Evolutionary conservation across 805 yeast species (phyloP), one percentile per base, ranked within the genome.

Genomic region (Isabelozyma gotoi): DNA sequence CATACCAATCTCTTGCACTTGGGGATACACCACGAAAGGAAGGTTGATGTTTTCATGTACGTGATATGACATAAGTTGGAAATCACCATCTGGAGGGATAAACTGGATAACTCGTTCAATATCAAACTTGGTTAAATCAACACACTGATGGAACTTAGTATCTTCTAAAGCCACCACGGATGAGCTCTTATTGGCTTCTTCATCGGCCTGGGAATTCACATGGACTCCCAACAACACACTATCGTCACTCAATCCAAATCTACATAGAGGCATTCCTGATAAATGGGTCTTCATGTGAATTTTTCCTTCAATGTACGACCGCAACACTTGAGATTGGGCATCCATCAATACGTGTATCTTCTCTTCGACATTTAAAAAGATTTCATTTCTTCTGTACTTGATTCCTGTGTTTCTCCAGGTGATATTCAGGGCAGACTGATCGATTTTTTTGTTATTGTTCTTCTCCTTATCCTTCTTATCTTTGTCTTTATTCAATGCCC

Each of bases 91-190:
- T 1, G 96, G 96, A 2, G 96, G 96, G 10, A 82, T 71, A 50
- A 90, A 89, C 37, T 76, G 79, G 45, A 90, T 84, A 18, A 78
- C 67, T 33, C 85, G 69, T 19, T 84, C 82, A 16, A 72, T 58
- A 47, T 86, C 89, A 61, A 84, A 88, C 51, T 79, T 77, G 45
- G 79, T 78, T 43, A 88, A 69, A 47, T 84, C 81, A 19, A 89
- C 96, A 62, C 96, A 87, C 54, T 88, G 92, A 63, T 89, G 96
- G 64, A 89, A 85, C 50, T 85, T 88, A 53, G 87, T 82, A 60
- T 89, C 95, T 52, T 85, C 88, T 8, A 90, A 65, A 0, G 73
- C 56, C 4, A 82, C 86, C 29, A 74, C 65, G 2, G 78, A 78
- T 0, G 74, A 70, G 1, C 74, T 73, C 12, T 61, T 51, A 50